These are phyloP conservation scores for Aurifilum marmelostoma DNA, from an alignment of 2,329 filamentous ascomycete species.

Conservation along the genomic window DNA sequence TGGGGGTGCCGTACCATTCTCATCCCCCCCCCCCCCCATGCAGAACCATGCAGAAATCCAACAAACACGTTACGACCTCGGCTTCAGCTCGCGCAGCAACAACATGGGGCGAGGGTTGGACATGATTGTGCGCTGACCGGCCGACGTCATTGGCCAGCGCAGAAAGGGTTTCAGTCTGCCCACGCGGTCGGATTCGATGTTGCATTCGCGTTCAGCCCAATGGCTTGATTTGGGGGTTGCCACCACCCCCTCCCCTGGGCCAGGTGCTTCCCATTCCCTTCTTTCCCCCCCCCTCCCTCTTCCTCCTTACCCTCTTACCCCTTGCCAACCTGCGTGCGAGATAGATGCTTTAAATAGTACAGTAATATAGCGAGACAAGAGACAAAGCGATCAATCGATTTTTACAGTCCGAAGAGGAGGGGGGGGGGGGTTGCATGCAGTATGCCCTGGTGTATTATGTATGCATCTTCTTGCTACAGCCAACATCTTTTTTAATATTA, in stretches of 20 bases:
- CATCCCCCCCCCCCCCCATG: not conserved
- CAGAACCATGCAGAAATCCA: not conserved
- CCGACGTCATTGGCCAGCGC: slow-evolving; percentile 12
- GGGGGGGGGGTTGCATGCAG: not conserved
- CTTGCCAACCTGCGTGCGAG: not conserved
- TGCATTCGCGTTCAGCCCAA: slow-evolving; percentile 13
- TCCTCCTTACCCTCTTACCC: too few species aligned
- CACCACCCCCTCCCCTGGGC: too few species aligned
- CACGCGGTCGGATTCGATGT: slow-evolving; percentile 15
- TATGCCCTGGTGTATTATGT: not conserved
- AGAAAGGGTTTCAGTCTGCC: slow-evolving; percentile 17
- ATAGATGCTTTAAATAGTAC: not conserved
- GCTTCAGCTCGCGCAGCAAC: not conserved
- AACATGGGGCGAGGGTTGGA: too few species aligned
- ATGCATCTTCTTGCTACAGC: not conserved
- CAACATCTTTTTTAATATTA: too few species aligned
- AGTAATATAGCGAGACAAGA: not conserved
- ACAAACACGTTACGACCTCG: not conserved
- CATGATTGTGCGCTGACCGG: not conserved
- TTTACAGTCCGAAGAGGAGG: not conserved
- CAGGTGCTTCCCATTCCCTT: too few species aligned
- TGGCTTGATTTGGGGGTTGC: too few species aligned
- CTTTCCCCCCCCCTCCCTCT: too few species aligned
- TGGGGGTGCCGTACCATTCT: not conserved
- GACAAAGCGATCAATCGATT: not conserved